Base-by-base conservation (phyloP, 2,329 filamentous ascomycete species). In the Sordariomycetes sp. region DNA sequence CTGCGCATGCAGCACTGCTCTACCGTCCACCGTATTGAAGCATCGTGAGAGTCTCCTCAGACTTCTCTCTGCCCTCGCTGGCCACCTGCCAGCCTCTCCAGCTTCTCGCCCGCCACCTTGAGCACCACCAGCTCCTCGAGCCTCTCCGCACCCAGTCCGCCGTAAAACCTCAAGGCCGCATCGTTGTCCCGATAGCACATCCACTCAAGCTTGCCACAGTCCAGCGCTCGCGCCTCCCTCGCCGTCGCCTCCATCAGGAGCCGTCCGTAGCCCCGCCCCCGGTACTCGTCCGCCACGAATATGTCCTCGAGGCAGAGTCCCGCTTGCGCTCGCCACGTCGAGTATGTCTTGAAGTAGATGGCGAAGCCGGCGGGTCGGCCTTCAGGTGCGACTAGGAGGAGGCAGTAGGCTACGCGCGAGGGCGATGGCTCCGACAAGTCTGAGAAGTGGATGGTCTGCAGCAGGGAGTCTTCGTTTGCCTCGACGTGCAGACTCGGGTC, bases 341-440 rank as follows among this genome's bases (percentile, higher is more conserved):
- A 39, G 36, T 36, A 39, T 24, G 36, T 41, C 33, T 36, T 34
- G 30, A 32, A 39, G 32, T 33, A 42, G 17, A 42, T 38, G n/a
- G 34, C 31, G 33, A 35, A 31, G 23, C 36, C 41, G 9, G 39
- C 39, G 4, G 33, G 11, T 9, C 28, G 26, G 14, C 39, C 38
- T 20, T 32, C 28, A 4, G 37, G 37, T 11, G 33, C 16, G 17
- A 35, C 26, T 21, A 39, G 32, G 27, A 39, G 20, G 10, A 39
- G 24, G 4, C 33, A 16, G 23, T 25, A 35, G 21, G 33, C 37
- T 20, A 39, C 32, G 14, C 30, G 29, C 15, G 32, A 11, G 26
- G 26, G 9, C 23, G 9, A 9, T 25, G 23, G 9, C 23, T 9
- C 23, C 16, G 26, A 8, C 8, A 8, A 9, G 26, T 29, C 26